Percentiles rank a stretch among this genome's conserved stretches.
These are phyloP conservation scores for Leccinum colubrinum DNA, from an alignment of 1,284 basidiomycete species.

Conservation along the genomic window DNA sequence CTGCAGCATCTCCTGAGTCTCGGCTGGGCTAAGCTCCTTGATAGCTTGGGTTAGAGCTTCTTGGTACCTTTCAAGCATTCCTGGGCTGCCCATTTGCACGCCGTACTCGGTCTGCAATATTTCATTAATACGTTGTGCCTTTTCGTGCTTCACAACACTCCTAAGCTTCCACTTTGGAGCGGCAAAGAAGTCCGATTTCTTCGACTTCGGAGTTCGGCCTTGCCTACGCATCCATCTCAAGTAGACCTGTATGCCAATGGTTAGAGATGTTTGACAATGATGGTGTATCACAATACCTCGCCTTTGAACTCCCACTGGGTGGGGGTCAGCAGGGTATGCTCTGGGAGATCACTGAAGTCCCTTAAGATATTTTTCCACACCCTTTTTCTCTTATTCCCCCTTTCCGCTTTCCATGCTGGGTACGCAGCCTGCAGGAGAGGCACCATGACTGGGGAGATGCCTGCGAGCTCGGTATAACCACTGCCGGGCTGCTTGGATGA, in stretches of 20 bases:
- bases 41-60: neutral
- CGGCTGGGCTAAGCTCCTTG: neutral
- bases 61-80: neutral
- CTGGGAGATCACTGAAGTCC: neutral
- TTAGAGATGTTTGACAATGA: neutral
- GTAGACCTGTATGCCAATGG: neutral
- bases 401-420: neutral
- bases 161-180: neutral
- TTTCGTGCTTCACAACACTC: neutral
- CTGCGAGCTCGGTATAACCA: neutral
- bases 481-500: neutral
- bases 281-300: neutral
- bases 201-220: neutral
- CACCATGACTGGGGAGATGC: neutral
- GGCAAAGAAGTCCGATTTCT: neutral
- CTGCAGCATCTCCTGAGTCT: neutral
- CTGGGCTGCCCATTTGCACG: neutral
- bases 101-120: neutral
- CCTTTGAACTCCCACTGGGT: neutral
- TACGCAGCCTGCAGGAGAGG: neutral
- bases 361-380: neutral
- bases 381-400: neutral
- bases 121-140: neutral
- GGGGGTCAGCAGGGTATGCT: neutral
- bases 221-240: neutral